Evolutionary conservation across 2,329 filamentous ascomycete genomes (phyloP), one percentile per base, ranked within the genome.

Genomic region (Fusarium succisae): DNA sequence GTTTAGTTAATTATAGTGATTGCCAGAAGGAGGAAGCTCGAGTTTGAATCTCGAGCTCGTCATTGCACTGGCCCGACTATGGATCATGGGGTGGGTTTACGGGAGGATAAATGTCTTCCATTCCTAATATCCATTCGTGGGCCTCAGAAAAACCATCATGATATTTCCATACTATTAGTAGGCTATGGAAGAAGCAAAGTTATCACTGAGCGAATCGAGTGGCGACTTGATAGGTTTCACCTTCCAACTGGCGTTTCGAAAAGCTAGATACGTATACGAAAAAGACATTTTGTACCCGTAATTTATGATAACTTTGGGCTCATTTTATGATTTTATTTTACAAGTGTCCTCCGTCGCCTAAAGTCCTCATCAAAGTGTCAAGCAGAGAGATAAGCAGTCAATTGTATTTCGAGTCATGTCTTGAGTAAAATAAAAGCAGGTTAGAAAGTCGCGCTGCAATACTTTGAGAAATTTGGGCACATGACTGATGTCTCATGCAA

Each of bases 401-500:
- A 55, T 39, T 39, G 12, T 39, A 22, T 26, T 22, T 17, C 18
- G 20, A 30, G 48, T 37, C 18, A 28, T 20, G 24, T 28, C 24
- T n/a, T 28, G 8, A 28, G 26, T 14, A 24, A 41, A 55, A 55
- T 28, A 41, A 28, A 55, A n/a, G 35, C 35, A 55, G 22, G n/a
- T 26, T 15, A 15, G 35, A 41, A n/a, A 55, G 35, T 18, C 14
- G 35, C 24, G 51, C 7, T 41, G 35, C 32, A 30, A 28, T 55
- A 10, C 24, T 41, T 13, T 28, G 32, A 24, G 28, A 45, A 48
- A 37, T 35, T 24, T 26, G 41, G 20, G 60, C 63, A 66, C 63
- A 66, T 66, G 63, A 66, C 63, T 68, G 26, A 32, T 41, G 44
- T 28, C 32, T 35, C 35, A 58, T 58, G 55, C 55, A 58, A 54